Base-by-base conservation (phyloP, 2,329 filamentous ascomycete genomes). In the Aspergillus calidoustus region DNA sequence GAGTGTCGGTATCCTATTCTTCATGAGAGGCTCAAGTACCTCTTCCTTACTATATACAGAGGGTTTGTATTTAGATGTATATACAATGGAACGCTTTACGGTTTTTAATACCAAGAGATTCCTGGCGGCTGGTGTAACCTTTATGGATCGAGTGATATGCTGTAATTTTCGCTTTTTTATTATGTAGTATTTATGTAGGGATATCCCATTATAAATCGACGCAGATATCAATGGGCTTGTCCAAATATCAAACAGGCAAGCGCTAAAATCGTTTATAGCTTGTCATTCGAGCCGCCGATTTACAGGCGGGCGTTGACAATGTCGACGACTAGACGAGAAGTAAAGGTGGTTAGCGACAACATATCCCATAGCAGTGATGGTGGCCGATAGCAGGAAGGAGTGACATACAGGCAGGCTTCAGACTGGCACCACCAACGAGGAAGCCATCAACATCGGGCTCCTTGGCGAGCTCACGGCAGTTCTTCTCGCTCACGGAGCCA, bases 381-480 rank as follows among this genome's bases (percentile, higher is more conserved):
- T 66, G 61, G 63, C 58, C 30, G 58, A 65, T 44, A 60, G 59
- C 46, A 23, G 48, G 43, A 19, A 25, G 48, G 38, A 22, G 23
- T 28, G 52, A 75, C 90, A 85, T 82, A 92, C 90, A 97, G 69
- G 92, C 93, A 76, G 94, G 94, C 89, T 98, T 98, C 83, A 98
- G 87, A 79, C 91, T 95, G 76, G 94, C 94, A 80, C 94, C 94
- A 68, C 94, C 94, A 69, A 98, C 94, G 70, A 98, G 87, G 89
- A 98, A 98, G 62, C 95, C 95, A 80, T 99, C 95, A 79, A 99
- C 97, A 80, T 99, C 95, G 67, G 87, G 79, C 87, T 98, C 88
- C 85, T 93, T 94, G 78, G 91, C 88, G 73, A 99, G 87, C 68
- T 98, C 94, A 76, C 85, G 87, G 86, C 92, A 96, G 88, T 99